Percentiles rank a stretch among this genome's conserved stretches.
phyloP scores from a whole-genome alignment of 2,329 filamentous ascomycete genomes.

The Hypomyces rosellus region DNA sequence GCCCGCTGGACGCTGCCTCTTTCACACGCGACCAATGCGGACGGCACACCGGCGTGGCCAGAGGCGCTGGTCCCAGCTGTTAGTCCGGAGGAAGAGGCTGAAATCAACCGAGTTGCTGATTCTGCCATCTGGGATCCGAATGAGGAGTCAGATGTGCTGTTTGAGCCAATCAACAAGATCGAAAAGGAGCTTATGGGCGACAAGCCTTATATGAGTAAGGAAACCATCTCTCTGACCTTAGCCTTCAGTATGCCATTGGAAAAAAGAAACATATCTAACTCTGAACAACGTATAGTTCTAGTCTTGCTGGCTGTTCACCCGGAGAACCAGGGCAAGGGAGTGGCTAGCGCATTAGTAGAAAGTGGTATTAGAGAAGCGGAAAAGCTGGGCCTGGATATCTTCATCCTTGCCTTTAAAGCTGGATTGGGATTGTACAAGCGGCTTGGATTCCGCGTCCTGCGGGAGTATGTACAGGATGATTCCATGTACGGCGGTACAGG shows the following conservation, averaged over 20 bases:
- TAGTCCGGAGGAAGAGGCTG: conserved; percentile 7
- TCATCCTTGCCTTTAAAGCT: conserved; percentile 18
- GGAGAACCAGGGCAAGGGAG: conserved; percentile 21
- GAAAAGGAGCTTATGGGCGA: too few species aligned
- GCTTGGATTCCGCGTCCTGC: conserved; percentile 19
- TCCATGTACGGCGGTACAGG: conserved; percentile 6
- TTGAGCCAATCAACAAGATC: too few species aligned
- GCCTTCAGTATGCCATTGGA: too few species aligned
- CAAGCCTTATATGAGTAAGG: too few species aligned
- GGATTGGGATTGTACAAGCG: conserved; percentile 18
- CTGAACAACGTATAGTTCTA: conserved; percentile 12
- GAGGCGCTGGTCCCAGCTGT: conserved; percentile 2
- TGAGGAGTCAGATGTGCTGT: conserved; percentile 1
- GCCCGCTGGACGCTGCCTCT: conserved; percentile 18
- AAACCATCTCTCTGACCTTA: too few species aligned
- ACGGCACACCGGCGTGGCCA: conserved; percentile 9
- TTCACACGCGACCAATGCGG: conserved; percentile 1
- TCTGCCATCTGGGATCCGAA: conserved; percentile 12
- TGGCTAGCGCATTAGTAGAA: conserved; percentile 19
- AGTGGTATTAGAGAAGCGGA: conserved; percentile 19
- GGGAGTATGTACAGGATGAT: conserved; percentile 22
- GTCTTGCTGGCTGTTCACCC: conserved; percentile 25
- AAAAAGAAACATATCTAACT: too few species aligned
- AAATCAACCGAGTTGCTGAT: conserved; percentile 6
- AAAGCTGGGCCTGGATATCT: conserved; percentile 19